A percentile compares a stretch with the other conserved stretches of the same genome.
phyloP scores from a whole-genome alignment of 2,329 filamentous ascomycete species.

The Diaporthe humulicola region DNA sequence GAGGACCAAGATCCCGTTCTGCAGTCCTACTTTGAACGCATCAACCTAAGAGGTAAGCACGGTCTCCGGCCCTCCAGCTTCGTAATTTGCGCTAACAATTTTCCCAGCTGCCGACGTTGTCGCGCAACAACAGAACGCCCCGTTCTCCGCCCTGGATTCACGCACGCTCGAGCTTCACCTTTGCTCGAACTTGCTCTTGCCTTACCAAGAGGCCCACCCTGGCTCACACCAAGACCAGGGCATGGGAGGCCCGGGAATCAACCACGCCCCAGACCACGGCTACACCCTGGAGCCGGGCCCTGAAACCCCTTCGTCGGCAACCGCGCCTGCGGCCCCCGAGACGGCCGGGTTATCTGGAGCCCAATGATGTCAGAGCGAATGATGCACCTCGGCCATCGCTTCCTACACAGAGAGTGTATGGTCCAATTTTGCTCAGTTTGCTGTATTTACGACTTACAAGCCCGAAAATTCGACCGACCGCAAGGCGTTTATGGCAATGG shows the following conservation, averaged over 20 bases:
- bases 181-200: constrained; percentile 57
- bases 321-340: background rate
- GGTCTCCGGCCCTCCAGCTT: too few species aligned
- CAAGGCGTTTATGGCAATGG: constrained; percentile 11
- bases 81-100: constrained; percentile 34
- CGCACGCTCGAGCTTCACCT: constrained; percentile 61
- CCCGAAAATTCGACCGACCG: background rate
- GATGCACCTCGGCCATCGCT: background rate
- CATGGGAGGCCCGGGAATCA: background rate
- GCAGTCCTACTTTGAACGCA: constrained; percentile 65
- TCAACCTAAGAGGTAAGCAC: constrained; percentile 70
- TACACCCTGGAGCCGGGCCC: constrained; percentile 7
- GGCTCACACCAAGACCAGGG: constrained; percentile 14
- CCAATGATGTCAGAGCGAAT: too few species aligned
- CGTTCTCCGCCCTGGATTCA: constrained; percentile 64
- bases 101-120: constrained; percentile 54
- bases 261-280: background rate
- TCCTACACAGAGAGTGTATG: background rate
- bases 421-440: background rate
- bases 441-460: background rate
- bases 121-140: constrained; percentile 63
- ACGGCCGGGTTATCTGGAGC: background rate
- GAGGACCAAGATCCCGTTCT: constrained; percentile 62
- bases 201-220: constrained; percentile 36
- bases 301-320: background rate